Conservation (phyloP, 345 rosid genomes). For the Citrus sp. region DNA sequence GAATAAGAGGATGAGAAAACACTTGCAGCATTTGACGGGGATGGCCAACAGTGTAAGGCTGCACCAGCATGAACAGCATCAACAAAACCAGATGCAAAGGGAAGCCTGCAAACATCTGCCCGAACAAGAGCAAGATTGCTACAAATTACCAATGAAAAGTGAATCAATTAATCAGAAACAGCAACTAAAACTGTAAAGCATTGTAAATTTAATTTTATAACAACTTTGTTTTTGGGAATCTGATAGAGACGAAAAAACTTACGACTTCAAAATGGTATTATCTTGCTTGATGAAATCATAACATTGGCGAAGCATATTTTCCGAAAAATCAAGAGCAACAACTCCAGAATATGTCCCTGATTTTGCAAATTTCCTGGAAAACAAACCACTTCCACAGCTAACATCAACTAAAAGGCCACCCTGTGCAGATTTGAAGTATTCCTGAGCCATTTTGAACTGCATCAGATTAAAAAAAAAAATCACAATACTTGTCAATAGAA, state of each 20-base stretch:
- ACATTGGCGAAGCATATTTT: slow-evolving; percentile 94
- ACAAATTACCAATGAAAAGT: slow-evolving; percentile 17
- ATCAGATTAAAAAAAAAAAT: slow-evolving; percentile 15
- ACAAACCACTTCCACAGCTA: slow-evolving; percentile 95
- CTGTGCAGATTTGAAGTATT: slow-evolving; percentile 68
- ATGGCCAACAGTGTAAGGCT: slow-evolving; percentile 95
- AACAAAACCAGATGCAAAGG: slow-evolving; percentile 73
- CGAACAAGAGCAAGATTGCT: slow-evolving; percentile 88
- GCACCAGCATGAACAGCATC: slow-evolving; percentile 98
- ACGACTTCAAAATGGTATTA: slow-evolving; percentile 35
- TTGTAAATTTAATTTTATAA: neutral
- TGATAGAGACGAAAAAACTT: slow-evolving; percentile 15
- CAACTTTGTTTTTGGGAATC: neutral
- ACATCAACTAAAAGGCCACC: slow-evolving; percentile 89
- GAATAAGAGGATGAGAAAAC: neutral
- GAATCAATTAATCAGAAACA: slow-evolving; percentile 13
- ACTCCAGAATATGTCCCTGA: slow-evolving; percentile 73
- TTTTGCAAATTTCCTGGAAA: slow-evolving; percentile 81
- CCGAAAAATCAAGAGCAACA: slow-evolving; percentile 90
- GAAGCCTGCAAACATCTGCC: slow-evolving; percentile 90
- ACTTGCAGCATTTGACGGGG: slow-evolving; percentile 88
- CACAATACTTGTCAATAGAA: neutral
- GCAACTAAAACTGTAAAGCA: neutral
- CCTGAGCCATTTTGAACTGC: slow-evolving; percentile 97
- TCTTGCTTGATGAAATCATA: slow-evolving; percentile 78